Base-by-base conservation (phyloP, 352 stramenopile species). In the Pythium folliculosum region DNA sequence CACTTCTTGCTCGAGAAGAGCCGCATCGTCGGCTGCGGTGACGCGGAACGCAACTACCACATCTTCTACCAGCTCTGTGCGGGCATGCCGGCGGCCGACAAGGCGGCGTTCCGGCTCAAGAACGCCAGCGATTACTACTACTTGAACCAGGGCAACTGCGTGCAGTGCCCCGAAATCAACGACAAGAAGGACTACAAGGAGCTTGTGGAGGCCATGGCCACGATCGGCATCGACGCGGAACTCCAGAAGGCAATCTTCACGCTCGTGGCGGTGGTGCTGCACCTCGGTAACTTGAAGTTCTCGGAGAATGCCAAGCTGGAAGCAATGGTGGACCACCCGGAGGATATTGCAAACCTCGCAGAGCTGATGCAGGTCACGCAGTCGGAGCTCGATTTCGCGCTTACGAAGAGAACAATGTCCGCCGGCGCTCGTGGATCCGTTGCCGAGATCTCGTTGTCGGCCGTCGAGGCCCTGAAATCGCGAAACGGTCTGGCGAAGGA, bases 1-100 rank as follows among this genome's bases (percentile, higher is more conserved):
- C 97, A 98, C 32, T 99, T 99, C 71, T 82, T 99, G 49, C 80
- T 99, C 14, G 97, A 99, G 75, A 99, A 99, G 77, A 97, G 96
- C 62, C 94, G 97, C 19, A 95, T 99, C 27, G 89, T 99, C 1
- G 87, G 89, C 25, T 98, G 97, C 75, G 87, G 84, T 5, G 74
- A 96, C 19, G 77, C 92, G 4, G 98, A 99, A 80, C 83, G 97
- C 21, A 99, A 99, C 77, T 99, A 99, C 82, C 97, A 99, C 77
- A 97, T 99, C 40, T 99, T 99, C 73, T 99, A 99, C 77, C 91
- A 99, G 75, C 72, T 99, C 17, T 96, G 96, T 68, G 85, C 89
- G 0, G 95, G 90, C 40, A 78, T 95, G 70, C 57, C 82, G 0
- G 55, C 78, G 1, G 81, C 81, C 2, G 81, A 94, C 7, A 92